A percentile compares a stretch with the other conserved stretches of the same genome.
Evolutionary conservation across 352 stramenopile species (phyloP).

Genomic region (Thalassiosira exigua): DNA sequence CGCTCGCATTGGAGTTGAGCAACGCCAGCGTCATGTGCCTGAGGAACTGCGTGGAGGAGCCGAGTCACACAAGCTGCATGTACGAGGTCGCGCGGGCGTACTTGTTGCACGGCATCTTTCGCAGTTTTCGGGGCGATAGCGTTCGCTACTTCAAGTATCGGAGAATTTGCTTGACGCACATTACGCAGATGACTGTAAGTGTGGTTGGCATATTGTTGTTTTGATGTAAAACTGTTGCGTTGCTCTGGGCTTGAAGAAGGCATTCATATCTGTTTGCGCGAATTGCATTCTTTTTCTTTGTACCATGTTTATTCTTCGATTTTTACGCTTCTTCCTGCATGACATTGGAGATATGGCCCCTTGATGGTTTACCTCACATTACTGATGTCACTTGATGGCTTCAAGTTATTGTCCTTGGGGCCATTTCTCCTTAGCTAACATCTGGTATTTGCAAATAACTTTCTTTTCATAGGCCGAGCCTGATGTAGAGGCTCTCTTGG

Average conservation of each 20-base stretch:
- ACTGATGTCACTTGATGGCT: too few relatives aligned
- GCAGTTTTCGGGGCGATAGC: constrained; percentile 77
- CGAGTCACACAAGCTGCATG: constrained; percentile 64
- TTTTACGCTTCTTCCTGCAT: too few relatives aligned
- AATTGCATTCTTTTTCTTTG: too few relatives aligned
- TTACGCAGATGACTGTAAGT: constrained; percentile 71
- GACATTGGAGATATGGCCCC: too few relatives aligned
- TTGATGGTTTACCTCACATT: too few relatives aligned
- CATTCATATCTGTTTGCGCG: too few relatives aligned
- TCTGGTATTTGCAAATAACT: too few relatives aligned
- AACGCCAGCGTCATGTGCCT: constrained; percentile 80
- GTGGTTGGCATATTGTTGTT: too few relatives aligned
- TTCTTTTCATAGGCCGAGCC: constrained; percentile 44
- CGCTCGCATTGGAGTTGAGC: constrained; percentile 77
- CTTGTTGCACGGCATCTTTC: constrained; percentile 81
- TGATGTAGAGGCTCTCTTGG: constrained; percentile 62
- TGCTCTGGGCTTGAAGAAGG: too few relatives aligned
- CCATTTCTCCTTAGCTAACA: neutral
- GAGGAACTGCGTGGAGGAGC: constrained; percentile 64
- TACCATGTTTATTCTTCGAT: too few relatives aligned
- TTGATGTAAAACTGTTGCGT: too few relatives aligned
- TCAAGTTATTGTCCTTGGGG: too few relatives aligned
- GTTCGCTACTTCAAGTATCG: constrained; percentile 83
- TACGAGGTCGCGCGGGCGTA: constrained; percentile 76
- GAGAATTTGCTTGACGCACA: constrained; percentile 74